Conservation (phyloP, 352 stramenopile species). For the Lagenidium sp. region DNA sequence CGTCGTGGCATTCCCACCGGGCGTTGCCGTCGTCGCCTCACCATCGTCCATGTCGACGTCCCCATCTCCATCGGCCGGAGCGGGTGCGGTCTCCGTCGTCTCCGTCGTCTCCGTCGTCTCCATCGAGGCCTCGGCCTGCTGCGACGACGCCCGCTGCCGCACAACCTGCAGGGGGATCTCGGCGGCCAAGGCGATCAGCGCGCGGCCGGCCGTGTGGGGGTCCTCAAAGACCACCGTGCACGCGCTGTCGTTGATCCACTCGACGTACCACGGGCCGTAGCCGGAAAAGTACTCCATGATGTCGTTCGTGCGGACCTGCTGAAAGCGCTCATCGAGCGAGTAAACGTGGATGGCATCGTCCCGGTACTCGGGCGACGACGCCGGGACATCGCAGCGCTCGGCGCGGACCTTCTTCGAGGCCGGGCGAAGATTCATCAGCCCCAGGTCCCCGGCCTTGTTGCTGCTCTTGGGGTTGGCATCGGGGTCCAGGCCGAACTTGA, state of each 20-base stretch:
- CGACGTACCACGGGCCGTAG: constrained; percentile 78
- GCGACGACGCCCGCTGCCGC: constrained; percentile 1
- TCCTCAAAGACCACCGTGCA: constrained; percentile 82
- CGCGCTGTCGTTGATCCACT: constrained; percentile 84
- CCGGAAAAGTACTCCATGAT: constrained; percentile 70
- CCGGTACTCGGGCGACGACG: constrained; percentile 27
- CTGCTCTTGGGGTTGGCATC: constrained; percentile 25
- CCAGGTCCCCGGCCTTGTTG: too few species aligned
- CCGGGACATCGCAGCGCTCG: constrained; percentile 52
- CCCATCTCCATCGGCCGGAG: constrained; percentile 28
- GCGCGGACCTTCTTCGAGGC: constrained; percentile 41
- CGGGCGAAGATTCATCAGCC: constrained; percentile 23
- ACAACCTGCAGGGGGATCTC: constrained; percentile 38
- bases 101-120: not conserved
- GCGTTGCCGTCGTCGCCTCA: constrained; percentile 13
- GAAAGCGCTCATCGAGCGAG: constrained; percentile 69
- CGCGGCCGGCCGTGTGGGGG: constrained; percentile 48
- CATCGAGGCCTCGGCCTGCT: not conserved
- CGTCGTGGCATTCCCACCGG: not conserved
- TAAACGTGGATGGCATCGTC: constrained; percentile 81
- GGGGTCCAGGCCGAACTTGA: constrained; percentile 57
- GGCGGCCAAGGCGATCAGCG: constrained; percentile 43
- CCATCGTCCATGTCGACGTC: constrained; percentile 34
- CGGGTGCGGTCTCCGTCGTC: not conserved
- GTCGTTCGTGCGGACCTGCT: constrained; percentile 73